Percentiles rank a stretch among this genome's conserved stretches.
Conservation (phyloP, 306 rosid genomes). For the Pyrus bretschneideri region DNA sequence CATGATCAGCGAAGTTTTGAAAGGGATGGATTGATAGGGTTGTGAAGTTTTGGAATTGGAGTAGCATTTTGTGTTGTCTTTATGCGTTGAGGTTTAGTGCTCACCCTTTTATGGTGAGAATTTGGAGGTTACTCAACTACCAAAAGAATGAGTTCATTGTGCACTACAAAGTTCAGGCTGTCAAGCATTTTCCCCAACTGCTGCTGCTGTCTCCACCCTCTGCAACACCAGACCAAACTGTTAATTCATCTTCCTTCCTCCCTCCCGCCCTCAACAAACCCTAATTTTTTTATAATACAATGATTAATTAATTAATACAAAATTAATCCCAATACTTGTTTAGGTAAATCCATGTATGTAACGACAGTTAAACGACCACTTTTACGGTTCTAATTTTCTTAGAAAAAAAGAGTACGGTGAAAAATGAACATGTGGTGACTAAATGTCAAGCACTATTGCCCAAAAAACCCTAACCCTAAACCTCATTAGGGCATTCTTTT, state of each 20-base stretch:
- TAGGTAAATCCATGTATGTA: background rate
- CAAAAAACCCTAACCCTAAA: background rate
- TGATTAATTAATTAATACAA: background rate
- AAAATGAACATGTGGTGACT: background rate
- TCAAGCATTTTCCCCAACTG: background rate
- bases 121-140: slow-evolving; percentile 4
- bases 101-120: background rate
- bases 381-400: background rate
- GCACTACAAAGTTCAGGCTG: background rate
- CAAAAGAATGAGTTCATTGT: background rate
- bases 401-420: background rate
- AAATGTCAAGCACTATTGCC: slow-evolving; percentile 14
- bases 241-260: background rate
- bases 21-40: background rate
- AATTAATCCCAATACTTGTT: background rate
- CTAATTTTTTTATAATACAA: background rate
- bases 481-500: background rate
- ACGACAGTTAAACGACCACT: background rate
- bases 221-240: background rate
- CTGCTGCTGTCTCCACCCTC: background rate
- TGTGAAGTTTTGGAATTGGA: background rate
- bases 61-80: background rate
- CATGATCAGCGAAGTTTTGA: background rate
- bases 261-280: background rate
- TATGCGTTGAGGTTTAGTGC: background rate